Conservation (phyloP, 768 basidiomycete species). For the Macrocybe gigantea region DNA sequence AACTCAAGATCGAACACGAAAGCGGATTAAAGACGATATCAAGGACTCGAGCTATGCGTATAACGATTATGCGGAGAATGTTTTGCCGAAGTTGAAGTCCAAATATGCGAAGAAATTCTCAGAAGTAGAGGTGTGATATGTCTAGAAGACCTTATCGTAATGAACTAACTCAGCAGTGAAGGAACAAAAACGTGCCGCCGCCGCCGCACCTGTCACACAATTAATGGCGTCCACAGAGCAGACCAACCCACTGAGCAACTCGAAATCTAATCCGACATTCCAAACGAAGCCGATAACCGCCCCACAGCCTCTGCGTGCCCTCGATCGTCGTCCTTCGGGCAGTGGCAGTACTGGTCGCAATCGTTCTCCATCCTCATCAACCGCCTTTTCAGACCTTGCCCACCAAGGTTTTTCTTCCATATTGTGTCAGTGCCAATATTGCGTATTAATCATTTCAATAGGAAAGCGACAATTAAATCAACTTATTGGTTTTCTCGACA, state of each 20-base stretch:
- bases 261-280: constrained; percentile 40
- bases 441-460: constrained; percentile 24
- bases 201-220: constrained; percentile 23
- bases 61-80: constrained; percentile 72
- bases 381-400: constrained; percentile 82
- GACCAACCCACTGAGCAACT: constrained; percentile 25
- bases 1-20: constrained; percentile 86
- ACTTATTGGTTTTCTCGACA: constrained; percentile 80
- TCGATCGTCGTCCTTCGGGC: constrained; percentile 69
- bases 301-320: constrained; percentile 69
- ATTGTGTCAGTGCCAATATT: background rate
- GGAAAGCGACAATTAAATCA: constrained; percentile 86
- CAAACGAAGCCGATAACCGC: constrained; percentile 52
- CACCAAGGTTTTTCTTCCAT: constrained; percentile 55
- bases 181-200: constrained; percentile 60
- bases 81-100: constrained; percentile 77
- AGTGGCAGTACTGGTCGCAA: constrained; percentile 48
- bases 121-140: constrained; percentile 68
- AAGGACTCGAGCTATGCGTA: constrained; percentile 75
- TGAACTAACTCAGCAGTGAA: constrained; percentile 17
- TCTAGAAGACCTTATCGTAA: background rate
- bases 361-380: constrained; percentile 78
- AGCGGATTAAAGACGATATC: constrained; percentile 86
- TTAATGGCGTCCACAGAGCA: constrained; percentile 27
- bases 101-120: constrained; percentile 80